Conservation (phyloP, 176 grass and related monocot genomes). For the Bothriochloa decipiens region DNA sequence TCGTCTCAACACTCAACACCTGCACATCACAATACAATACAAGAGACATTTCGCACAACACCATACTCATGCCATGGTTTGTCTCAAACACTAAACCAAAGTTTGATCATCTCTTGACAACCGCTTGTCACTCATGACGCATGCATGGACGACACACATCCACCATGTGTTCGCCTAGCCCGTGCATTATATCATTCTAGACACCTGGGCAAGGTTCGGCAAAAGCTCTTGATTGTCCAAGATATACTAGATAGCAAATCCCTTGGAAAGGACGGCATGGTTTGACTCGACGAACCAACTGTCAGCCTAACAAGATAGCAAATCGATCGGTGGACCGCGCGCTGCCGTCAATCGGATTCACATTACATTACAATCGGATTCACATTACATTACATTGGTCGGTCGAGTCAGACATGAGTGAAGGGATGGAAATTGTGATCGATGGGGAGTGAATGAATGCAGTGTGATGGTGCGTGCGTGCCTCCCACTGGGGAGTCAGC, state of each 20-base stretch:
- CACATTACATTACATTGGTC: neutral
- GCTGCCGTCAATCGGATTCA: neutral
- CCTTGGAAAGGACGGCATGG: neutral
- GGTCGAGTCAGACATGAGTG: neutral
- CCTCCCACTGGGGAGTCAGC: constrained; percentile 29
- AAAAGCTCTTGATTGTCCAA: neutral
- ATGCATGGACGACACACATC: too few species aligned
- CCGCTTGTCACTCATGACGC: too few species aligned
- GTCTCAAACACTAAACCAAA: too few species aligned
- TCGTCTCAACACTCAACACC: too few species aligned
- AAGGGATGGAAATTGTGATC: neutral
- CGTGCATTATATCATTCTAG: too few species aligned
- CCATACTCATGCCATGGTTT: too few species aligned
- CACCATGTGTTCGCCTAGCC: too few species aligned
- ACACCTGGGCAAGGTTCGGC: neutral
- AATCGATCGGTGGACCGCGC: neutral
- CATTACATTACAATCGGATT: neutral
- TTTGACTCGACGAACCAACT: neutral
- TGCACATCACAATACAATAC: too few species aligned
- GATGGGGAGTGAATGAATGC: neutral
- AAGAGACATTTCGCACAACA: too few species aligned
- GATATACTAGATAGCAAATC: neutral
- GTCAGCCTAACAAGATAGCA: neutral
- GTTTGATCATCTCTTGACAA: too few species aligned
- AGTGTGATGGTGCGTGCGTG: constrained; percentile 5